These are phyloP conservation scores for Excoecaria agallocha DNA, from an alignment of 345 rosid genomes.

Conservation along the genomic window DNA sequence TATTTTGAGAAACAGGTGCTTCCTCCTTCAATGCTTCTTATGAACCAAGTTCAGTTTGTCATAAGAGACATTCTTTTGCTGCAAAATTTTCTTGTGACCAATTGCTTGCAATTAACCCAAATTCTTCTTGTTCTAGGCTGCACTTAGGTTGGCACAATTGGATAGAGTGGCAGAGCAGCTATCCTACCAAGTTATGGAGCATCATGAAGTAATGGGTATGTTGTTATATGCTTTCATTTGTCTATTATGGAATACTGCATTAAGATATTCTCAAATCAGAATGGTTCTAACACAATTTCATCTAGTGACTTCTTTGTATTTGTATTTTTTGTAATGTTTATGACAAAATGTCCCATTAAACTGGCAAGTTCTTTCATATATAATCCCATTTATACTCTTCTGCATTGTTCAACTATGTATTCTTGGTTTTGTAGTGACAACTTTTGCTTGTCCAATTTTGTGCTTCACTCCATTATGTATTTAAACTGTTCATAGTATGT, in stretches of 20 bases:
- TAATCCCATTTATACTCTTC: background rate
- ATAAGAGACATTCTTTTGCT: background rate
- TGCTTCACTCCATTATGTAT: background rate
- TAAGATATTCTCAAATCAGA: background rate
- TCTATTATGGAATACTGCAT: background rate
- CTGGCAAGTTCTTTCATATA: background rate
- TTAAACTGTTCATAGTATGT: background rate
- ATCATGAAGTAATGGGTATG: conserved; percentile 99
- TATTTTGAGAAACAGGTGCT: conserved; percentile 88
- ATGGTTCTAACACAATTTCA: background rate
- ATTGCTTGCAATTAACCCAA: conserved; percentile 8
- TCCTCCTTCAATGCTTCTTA: background rate
- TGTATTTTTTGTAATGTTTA: background rate
- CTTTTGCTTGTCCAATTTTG: background rate
- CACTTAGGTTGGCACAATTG: conserved; percentile 81
- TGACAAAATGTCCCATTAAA: background rate
- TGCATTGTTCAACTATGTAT: background rate
- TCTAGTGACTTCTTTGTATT: background rate
- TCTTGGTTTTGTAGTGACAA: background rate
- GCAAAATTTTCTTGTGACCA: conserved; percentile 8
- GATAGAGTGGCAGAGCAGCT: conserved; percentile 79
- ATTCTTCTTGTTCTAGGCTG: conserved; percentile 52
- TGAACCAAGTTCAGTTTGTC: background rate
- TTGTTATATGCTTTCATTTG: background rate
- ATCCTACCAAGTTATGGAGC: conserved; percentile 87